Conservation (phyloP, 1,139 yeast genomes). For the Taiozyma onychis region DNA sequence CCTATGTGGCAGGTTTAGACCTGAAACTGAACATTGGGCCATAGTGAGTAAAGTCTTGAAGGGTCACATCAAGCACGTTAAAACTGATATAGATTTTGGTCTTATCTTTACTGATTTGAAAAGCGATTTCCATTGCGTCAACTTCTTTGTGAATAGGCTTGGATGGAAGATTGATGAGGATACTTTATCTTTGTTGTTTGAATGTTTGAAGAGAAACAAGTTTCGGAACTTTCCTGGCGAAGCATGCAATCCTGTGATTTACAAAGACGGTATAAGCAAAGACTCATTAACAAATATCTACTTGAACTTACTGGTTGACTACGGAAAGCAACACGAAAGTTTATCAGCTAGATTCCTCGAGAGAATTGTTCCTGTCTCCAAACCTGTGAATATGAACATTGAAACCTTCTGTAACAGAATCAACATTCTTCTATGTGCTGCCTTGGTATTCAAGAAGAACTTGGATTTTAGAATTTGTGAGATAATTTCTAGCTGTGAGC, state of each 20-base stretch:
- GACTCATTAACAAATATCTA: slow-evolving; percentile 14
- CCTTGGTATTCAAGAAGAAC: slow-evolving; percentile 10
- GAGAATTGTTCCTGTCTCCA: slow-evolving; percentile 18
- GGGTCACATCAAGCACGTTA: background rate
- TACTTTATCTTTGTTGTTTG: slow-evolving; percentile 12
- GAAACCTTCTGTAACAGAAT: slow-evolving; percentile 17
- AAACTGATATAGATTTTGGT: background rate
- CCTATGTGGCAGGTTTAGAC: slow-evolving; percentile 7
- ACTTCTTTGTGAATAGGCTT: slow-evolving; percentile 3
- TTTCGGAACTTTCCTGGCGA: slow-evolving; percentile 16
- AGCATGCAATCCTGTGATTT: slow-evolving; percentile 4
- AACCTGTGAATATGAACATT: slow-evolving; percentile 6
- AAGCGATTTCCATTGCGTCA: slow-evolving; percentile 7
- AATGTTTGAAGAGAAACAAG: slow-evolving; percentile 16
- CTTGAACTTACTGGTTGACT: slow-evolving; percentile 13
- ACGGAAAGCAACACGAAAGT: background rate
- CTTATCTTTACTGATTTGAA: slow-evolving; percentile 1
- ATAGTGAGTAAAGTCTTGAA: slow-evolving; percentile 6
- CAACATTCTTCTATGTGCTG: slow-evolving; percentile 14
- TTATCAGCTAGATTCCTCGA: slow-evolving; percentile 17
- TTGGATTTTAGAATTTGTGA: slow-evolving; percentile 14
- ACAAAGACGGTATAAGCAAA: slow-evolving; percentile 7
- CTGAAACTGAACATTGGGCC: slow-evolving; percentile 8
- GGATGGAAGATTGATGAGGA: slow-evolving; percentile 15
- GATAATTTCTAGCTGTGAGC: slow-evolving; percentile 1